Percentiles rank a stretch among this genome's conserved stretches.
These are phyloP conservation scores for Phaeosphaeria sp. DNA, from an alignment of 2,329 filamentous ascomycete genomes.

Conservation along the genomic window DNA sequence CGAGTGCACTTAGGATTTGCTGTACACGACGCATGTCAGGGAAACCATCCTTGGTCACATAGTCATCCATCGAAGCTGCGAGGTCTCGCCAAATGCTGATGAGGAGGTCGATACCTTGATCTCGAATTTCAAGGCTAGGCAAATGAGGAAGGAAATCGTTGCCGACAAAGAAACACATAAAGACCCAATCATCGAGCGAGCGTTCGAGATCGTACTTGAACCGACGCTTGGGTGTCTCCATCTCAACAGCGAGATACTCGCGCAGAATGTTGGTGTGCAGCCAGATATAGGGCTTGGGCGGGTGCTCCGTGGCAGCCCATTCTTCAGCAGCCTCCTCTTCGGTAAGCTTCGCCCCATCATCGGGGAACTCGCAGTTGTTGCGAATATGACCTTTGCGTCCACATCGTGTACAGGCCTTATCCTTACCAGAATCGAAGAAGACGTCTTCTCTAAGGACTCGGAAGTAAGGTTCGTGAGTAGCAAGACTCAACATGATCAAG, in stretches of 20 bases:
- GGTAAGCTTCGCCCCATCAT: constrained; percentile 69
- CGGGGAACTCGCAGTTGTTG: constrained; percentile 69
- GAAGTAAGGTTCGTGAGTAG: constrained; percentile 97
- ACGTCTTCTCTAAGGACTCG: constrained; percentile 96
- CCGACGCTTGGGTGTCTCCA: constrained; percentile 79
- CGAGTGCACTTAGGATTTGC: constrained; percentile 84
- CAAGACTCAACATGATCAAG: constrained; percentile 97
- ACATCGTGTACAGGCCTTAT: constrained; percentile 85
- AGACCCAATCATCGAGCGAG: constrained; percentile 96
- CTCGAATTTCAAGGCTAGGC: constrained; percentile 95
- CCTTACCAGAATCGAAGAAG: constrained; percentile 86
- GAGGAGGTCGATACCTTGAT: constrained; percentile 95
- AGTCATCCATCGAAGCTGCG: constrained; percentile 88
- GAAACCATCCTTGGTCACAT: constrained; percentile 92
- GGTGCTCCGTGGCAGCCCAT: constrained; percentile 39
- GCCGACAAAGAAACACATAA: constrained; percentile 98
- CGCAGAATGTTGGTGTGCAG: constrained; percentile 89
- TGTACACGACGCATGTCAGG: constrained; percentile 89
- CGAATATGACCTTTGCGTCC: constrained; percentile 92
- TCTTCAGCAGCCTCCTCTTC: constrained; percentile 74
- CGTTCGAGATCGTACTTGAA: constrained; percentile 94
- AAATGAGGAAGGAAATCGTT: constrained; percentile 98
- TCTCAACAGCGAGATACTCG: constrained; percentile 91
- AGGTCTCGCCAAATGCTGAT: constrained; percentile 98
- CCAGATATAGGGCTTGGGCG: constrained; percentile 96